A percentile compares a stretch with the other conserved stretches of the same genome.
phyloP scores from a whole-genome alignment of 2,329 filamentous ascomycete species.

The Scedosporium apiospermum region DNA sequence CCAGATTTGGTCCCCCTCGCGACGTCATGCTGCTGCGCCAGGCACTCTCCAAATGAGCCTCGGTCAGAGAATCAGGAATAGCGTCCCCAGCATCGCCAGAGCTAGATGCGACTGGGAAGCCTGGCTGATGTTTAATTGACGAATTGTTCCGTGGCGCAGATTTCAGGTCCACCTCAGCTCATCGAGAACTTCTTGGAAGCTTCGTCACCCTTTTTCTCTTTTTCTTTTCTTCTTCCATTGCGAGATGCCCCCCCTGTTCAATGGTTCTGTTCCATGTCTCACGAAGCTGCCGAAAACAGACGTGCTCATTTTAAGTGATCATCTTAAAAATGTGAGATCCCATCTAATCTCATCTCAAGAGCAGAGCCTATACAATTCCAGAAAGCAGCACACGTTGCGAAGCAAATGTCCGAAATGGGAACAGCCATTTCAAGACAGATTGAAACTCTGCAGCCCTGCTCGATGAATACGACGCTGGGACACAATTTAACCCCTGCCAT shows the following conservation, averaged over 20 bases:
- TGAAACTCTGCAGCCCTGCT: too few relatives aligned
- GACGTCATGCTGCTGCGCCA: background rate
- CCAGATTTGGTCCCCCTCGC: background rate
- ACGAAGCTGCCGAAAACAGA: background rate
- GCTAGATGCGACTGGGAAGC: too few relatives aligned
- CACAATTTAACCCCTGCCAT: too few relatives aligned
- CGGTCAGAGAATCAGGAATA: background rate
- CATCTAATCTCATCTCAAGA: background rate
- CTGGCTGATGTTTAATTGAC: too few relatives aligned
- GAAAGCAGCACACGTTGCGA: background rate
- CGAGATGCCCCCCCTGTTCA: background rate
- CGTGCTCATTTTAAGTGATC: too few relatives aligned
- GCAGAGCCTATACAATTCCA: background rate
- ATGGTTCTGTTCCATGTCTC: background rate
- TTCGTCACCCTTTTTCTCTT: too few relatives aligned
- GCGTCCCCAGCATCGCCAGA: background rate
- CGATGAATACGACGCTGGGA: too few relatives aligned
- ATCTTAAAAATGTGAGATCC: background rate
- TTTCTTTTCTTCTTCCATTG: too few relatives aligned
- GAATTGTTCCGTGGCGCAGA: background rate
- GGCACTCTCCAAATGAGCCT: background rate
- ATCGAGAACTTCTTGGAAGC: background rate
- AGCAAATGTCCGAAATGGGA: too few relatives aligned
- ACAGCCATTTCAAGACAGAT: too few relatives aligned
- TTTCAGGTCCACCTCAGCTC: background rate